phyloP scores from a whole-genome alignment of 2,329 filamentous ascomycete genomes.

The Acephala macrosclerotiorum region DNA sequence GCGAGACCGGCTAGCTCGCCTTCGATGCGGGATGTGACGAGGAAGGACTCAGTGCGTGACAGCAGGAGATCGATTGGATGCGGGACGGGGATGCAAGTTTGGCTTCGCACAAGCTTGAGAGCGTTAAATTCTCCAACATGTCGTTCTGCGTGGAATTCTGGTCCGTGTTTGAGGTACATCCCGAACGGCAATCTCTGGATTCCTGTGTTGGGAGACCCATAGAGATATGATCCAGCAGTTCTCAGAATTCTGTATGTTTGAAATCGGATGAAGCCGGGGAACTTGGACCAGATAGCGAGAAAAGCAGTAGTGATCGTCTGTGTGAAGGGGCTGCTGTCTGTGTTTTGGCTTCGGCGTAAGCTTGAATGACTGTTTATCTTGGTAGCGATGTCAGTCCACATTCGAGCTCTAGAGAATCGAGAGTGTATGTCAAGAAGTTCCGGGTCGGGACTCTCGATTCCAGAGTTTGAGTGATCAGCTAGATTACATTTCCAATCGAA shows the following conservation, averaged over 20 bases:
- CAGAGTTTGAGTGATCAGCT: conserved; percentile 21
- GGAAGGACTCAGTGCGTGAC: conserved; percentile 15
- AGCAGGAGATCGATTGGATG: conserved; percentile 22
- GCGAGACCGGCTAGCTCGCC: conserved; percentile 17
- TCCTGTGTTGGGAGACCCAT: conserved; percentile 2
- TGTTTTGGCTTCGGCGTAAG: conserved; percentile 4
- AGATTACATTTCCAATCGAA: conserved; percentile 24
- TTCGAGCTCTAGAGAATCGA: conserved; percentile 20
- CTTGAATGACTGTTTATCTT: conserved; percentile 16
- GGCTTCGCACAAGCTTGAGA: conserved; percentile 17
- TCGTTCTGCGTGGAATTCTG: conserved; percentile 10
- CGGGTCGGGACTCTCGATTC: conserved; percentile 13
- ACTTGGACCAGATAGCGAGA: conserved; percentile 24
- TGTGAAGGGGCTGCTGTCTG: neutral
- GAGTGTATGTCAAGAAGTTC: conserved; percentile 21
- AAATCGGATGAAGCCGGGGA: conserved; percentile 20
- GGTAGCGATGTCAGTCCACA: conserved; percentile 20
- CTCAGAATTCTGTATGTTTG: conserved; percentile 22
- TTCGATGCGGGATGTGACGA: conserved; percentile 23
- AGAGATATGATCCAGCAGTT: conserved; percentile 17
- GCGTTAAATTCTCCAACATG: conserved; percentile 24
- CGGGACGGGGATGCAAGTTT: conserved; percentile 20
- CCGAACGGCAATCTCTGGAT: conserved; percentile 28
- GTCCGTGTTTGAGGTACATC: conserved; percentile 28
- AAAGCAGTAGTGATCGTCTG: conserved; percentile 9